Evolutionary conservation across 495 filamentous ascomycete genomes (phyloP), one percentile per base, ranked within the genome.

Genomic region (Annulohypoxylon moriforme): DNA sequence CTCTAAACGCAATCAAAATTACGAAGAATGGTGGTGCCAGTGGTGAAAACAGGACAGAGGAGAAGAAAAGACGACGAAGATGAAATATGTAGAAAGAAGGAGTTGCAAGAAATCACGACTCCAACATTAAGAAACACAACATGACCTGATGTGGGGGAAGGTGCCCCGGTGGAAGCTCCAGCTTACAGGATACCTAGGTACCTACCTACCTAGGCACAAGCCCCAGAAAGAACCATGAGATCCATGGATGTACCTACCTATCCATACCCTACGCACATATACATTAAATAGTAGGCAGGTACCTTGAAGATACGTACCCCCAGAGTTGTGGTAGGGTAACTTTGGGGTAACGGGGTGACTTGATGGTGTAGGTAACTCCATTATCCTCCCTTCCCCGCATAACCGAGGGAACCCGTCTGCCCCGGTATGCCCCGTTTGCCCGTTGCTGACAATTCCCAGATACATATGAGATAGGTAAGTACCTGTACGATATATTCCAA

Each of bases 341-440:
- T n/a, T 42, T 16, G 38, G 34, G 34, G 34, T 38, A 7, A 1
- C 10, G 31, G 31, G 11, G 34, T 14, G 34, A 38, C 34, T 13
- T 38, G 11, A 38, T 3, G 34, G 34, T 38, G 38, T 42, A 42
- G 42, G 31, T 36, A 60, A 44, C 36, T 40, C 14, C 36, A 13
- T 40, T 40, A 40, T 13, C 36, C 36, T 49, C 56, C 34, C 25
- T 70, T 40, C 72, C 74, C 76, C 77, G 73, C 71, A 70, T 76
- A 77, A 75, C 76, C 76, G 76, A 77, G 71, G 73, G 65, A 76
- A 72, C 62, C 73, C 71, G 69, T 61, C n/a, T 2, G n/a, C 14
- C 52, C 52, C 52, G 13, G 34, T 11, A 16, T 11, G 44, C 60
- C 47, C 59, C 53, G 27, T 65, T 63, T 57, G 61, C 40, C 64